Evolutionary conservation across 805 yeast genomes (phyloP).

Genomic region (Maudiozyma saulgeensis): DNA sequence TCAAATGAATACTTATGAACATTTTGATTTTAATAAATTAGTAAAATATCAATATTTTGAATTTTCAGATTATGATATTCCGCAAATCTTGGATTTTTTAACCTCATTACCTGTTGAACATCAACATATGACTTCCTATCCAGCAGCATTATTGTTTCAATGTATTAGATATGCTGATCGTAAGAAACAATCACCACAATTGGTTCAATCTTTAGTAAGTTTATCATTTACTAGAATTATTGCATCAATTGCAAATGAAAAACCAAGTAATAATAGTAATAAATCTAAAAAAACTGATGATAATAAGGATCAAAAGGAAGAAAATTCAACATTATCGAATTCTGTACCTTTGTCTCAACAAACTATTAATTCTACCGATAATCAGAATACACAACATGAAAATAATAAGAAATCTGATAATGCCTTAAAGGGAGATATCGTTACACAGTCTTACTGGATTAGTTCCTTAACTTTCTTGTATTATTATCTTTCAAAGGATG

Average conservation of each 20-base stretch:
- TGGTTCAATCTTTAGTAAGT: constrained; percentile 50
- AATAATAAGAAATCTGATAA: not conserved
- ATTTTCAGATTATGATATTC: constrained; percentile 56
- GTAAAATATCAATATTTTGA: constrained; percentile 51
- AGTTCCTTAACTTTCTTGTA: constrained; percentile 67
- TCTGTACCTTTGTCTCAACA: not conserved
- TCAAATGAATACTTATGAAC: constrained; percentile 1
- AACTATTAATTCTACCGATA: not conserved
- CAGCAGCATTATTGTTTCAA: constrained; percentile 64
- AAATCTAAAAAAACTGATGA: not conserved
- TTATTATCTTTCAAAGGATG: constrained; percentile 67
- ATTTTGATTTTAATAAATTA: constrained; percentile 48
- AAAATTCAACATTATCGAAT: not conserved
- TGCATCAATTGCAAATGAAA: constrained; percentile 35
- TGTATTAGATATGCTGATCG: constrained; percentile 59
- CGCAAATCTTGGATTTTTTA: constrained; percentile 60
- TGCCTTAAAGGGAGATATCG: constrained; percentile 45
- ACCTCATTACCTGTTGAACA: constrained; percentile 49
- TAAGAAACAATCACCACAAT: constrained; percentile 40
- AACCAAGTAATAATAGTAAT: not conserved
- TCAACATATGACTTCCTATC: constrained; percentile 39
- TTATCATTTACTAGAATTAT: constrained; percentile 54
- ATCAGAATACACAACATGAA: not conserved
- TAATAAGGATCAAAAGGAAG: constrained; percentile 31
- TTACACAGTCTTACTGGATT: constrained; percentile 77